Evolutionary conservation across 23 red algal genomes (phyloP).

Genomic region (Cyanidium caldarium): DNA sequence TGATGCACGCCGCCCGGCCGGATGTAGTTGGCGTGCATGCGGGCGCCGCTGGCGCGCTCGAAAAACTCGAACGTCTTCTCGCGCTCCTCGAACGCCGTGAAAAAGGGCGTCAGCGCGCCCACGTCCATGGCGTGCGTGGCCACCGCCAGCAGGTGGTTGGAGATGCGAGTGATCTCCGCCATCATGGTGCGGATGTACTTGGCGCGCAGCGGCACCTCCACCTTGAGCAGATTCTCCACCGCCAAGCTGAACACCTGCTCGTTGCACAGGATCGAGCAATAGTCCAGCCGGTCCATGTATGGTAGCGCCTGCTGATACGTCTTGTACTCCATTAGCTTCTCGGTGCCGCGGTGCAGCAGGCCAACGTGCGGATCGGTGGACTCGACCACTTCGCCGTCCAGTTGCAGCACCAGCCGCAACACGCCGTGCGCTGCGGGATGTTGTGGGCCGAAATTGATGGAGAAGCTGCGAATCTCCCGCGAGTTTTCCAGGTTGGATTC

Average conservation of each 20-base stretch:
- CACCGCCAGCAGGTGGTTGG: constrained; percentile 92
- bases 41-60: constrained; percentile 88
- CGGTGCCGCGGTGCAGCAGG: constrained; percentile 90
- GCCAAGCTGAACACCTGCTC: constrained; percentile 98
- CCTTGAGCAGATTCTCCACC: constrained; percentile 94
- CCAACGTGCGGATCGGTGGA: constrained; percentile 89
- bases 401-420: constrained; percentile 80
- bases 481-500: constrained; percentile 61
- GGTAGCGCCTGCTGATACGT: constrained; percentile 93
- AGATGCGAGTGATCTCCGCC: constrained; percentile 90
- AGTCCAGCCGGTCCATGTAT: constrained; percentile 98
- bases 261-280: constrained; percentile 96
- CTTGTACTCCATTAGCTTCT: constrained; percentile 99
- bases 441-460: constrained; percentile 98
- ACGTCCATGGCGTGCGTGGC: constrained; percentile 97
- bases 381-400: constrained; percentile 83
- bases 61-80: constrained; percentile 99
- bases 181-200: constrained; percentile 96
- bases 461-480: constrained; percentile 67
- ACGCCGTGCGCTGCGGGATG: constrained; percentile 99
- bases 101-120: constrained; percentile 89
- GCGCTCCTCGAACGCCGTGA: constrained; percentile 98
- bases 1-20: constrained; percentile 81
- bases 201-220: constrained; percentile 69
- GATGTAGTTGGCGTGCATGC: constrained; percentile 85